Evolutionary conservation across 495 filamentous ascomycete genomes (phyloP).

Genomic region (Neurospora tetrasperma): DNA sequence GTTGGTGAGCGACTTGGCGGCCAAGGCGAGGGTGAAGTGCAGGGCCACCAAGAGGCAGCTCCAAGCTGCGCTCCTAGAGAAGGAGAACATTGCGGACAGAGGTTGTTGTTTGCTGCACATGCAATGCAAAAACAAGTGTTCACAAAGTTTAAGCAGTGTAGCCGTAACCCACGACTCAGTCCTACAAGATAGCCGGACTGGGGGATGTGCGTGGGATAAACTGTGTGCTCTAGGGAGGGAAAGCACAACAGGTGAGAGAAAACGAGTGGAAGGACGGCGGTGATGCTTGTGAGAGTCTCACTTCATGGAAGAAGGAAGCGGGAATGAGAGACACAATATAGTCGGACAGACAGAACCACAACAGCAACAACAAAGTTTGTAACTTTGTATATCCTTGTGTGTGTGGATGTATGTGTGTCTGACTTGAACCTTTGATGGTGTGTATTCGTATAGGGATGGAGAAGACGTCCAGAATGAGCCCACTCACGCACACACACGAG

Average conservation of each 20-base stretch:
- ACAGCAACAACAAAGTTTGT: background rate
- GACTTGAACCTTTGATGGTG: background rate
- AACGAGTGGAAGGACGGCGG: background rate
- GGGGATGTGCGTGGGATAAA: background rate
- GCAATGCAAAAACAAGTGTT: background rate
- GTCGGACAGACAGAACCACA: background rate
- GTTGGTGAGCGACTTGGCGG: constrained; percentile 18
- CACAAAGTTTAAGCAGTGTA: background rate
- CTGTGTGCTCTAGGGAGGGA: background rate
- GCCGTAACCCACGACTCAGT: background rate
- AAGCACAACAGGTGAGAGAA: background rate
- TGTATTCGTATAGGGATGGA: background rate
- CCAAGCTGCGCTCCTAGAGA: background rate
- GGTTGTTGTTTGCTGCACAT: background rate
- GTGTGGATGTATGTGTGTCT: background rate
- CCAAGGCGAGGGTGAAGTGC: constrained; percentile 1
- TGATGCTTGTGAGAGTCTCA: background rate
- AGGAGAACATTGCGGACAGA: background rate
- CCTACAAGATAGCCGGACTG: background rate
- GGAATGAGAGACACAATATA: background rate
- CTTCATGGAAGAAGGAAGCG: background rate
- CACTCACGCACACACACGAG: background rate
- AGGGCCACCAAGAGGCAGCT: background rate
- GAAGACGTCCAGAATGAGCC: background rate
- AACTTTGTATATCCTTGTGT: background rate